Percentiles rank a stretch among this genome's conserved stretches.
phyloP scores from a whole-genome alignment of 441 rosid genomes.

The Bruguiera hainesii region DNA sequence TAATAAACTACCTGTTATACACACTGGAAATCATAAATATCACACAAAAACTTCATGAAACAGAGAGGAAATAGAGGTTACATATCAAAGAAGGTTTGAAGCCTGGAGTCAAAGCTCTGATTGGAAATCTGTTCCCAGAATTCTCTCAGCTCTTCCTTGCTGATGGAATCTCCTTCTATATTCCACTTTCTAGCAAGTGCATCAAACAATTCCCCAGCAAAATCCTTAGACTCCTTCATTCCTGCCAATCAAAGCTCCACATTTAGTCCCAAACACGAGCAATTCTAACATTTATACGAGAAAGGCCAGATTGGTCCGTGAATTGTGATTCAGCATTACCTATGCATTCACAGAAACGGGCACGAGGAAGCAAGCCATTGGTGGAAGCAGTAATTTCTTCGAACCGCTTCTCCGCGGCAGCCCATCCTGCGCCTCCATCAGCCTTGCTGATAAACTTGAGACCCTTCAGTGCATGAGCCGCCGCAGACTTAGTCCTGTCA shows the following conservation, averaged over 20 bases:
- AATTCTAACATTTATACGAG: background rate
- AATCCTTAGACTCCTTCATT: constrained; percentile 91
- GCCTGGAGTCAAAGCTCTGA: constrained; percentile 92
- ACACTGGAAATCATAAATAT: background rate
- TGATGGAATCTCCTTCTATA: constrained; percentile 60
- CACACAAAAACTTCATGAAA: background rate
- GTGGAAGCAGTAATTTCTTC: constrained; percentile 58
- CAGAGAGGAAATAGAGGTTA: constrained; percentile 21
- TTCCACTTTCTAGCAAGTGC: constrained; percentile 75
- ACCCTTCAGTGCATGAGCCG: constrained; percentile 75
- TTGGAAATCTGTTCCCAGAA: constrained; percentile 88
- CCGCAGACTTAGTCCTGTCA: constrained; percentile 74
- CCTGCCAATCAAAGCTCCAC: constrained; percentile 34
- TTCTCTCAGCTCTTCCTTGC: constrained; percentile 52
- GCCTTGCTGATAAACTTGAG: constrained; percentile 81
- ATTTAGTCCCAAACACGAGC: constrained; percentile 6
- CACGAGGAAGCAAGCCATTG: constrained; percentile 53
- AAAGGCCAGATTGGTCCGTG: background rate
- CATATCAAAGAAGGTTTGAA: constrained; percentile 93
- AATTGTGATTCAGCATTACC: constrained; percentile 34
- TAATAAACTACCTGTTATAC: background rate
- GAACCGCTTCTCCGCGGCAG: constrained; percentile 66
- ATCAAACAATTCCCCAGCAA: constrained; percentile 70
- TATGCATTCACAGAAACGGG: constrained; percentile 79
- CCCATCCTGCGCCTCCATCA: constrained; percentile 59